Evolutionary conservation across 2,329 filamentous ascomycete genomes (phyloP).

Genomic region (Emydomyces testavorans): DNA sequence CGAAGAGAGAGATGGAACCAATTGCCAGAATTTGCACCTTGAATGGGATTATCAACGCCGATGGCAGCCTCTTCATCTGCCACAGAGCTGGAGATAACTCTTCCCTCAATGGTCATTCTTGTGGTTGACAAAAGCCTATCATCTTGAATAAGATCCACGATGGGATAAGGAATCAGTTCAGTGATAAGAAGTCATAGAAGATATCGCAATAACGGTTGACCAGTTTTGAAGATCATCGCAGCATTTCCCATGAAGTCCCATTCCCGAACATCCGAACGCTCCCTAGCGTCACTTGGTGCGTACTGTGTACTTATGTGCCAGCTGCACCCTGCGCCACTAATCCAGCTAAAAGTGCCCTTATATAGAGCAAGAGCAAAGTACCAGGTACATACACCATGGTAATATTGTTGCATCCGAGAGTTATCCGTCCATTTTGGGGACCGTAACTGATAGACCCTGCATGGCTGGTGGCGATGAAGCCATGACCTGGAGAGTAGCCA

Average conservation of each 20-base stretch:
- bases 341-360: too few relatives aligned
- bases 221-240: too few relatives aligned
- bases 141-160: background rate
- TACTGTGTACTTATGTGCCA: too few relatives aligned
- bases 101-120: conserved; percentile 2
- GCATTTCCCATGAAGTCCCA: background rate
- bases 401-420: too few relatives aligned
- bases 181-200: background rate
- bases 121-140: background rate
- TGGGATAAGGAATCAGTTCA: background rate
- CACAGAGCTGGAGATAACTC: background rate
- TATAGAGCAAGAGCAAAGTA: too few relatives aligned
- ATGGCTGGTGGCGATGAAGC: too few relatives aligned
- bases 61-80: conserved; percentile 7
- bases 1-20: conserved; percentile 29
- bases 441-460: too few relatives aligned
- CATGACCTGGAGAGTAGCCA: too few relatives aligned
- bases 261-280: background rate
- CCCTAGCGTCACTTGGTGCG: conserved; percentile 6
- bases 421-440: too few relatives aligned
- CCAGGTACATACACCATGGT: too few relatives aligned
- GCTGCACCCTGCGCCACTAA: too few relatives aligned
- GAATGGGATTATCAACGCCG: background rate
- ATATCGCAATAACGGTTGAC: background rate
- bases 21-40: background rate